These are phyloP conservation scores for Candida gigantensis DNA, from an alignment of 1,139 yeast species.

Conservation along the genomic window DNA sequence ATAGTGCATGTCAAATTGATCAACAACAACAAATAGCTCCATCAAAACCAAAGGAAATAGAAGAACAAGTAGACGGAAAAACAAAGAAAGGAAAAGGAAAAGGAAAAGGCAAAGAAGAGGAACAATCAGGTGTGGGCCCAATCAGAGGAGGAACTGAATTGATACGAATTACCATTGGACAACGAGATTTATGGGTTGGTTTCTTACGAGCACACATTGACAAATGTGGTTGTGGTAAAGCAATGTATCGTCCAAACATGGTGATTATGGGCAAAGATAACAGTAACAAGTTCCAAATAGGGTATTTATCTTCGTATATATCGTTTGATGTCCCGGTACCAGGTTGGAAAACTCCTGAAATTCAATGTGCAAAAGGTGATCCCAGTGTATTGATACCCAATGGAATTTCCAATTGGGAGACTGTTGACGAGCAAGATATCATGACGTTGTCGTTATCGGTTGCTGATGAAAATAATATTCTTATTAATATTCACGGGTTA, in stretches of 20 bases:
- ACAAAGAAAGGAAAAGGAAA: too few species aligned
- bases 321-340: conserved; percentile 35
- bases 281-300: conserved; percentile 4
- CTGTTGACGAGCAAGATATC: conserved; percentile 25
- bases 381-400: conserved; percentile 40
- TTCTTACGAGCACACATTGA: conserved; percentile 50
- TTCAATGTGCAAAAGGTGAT: conserved; percentile 25
- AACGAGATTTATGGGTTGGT: conserved; percentile 49
- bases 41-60: too few species aligned
- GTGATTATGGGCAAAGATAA: conserved; percentile 32
- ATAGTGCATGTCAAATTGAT: conserved; percentile 20
- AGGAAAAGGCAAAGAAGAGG: conserved; percentile 17
- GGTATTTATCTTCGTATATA: conserved; percentile 24
- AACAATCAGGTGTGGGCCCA: conserved; percentile 24
- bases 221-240: conserved; percentile 51
- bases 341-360: conserved; percentile 32
- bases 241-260: conserved; percentile 50
- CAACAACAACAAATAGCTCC: too few species aligned
- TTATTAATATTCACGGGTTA: conserved; percentile 21
- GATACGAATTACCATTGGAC: conserved; percentile 34
- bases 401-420: conserved; percentile 36
- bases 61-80: conserved; percentile 16
- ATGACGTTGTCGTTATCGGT: conserved; percentile 36
- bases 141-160: conserved; percentile 55
- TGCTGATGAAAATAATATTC: conserved; percentile 36